Conservation (phyloP, 805 yeast species). For the Zygosaccharomyces bisporus region DNA sequence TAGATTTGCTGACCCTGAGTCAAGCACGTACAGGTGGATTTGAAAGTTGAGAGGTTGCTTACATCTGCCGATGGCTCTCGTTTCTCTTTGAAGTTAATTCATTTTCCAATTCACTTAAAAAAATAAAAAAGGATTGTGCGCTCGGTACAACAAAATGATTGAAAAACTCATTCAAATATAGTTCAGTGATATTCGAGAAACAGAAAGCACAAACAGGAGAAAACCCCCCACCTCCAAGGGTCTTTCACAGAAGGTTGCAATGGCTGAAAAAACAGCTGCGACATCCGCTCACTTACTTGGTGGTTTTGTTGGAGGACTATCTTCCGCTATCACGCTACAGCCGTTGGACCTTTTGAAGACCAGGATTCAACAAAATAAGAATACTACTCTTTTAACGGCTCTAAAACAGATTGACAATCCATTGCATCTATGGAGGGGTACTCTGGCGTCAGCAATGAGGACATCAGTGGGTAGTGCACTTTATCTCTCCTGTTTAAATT, state of each 20-base stretch:
- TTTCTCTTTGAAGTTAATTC: no score
- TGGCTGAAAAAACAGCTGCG: conserved; percentile 15
- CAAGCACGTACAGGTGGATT: background rate
- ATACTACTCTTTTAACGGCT: conserved; percentile 32
- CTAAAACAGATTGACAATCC: conserved; percentile 41
- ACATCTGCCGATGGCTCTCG: background rate
- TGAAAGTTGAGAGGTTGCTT: background rate
- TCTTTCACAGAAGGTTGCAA: background rate
- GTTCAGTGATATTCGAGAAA: background rate
- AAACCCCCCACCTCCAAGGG: background rate
- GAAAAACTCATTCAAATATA: background rate
- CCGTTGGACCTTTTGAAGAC: conserved; percentile 90
- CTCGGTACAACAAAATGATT: background rate
- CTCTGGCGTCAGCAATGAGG: conserved; percentile 82
- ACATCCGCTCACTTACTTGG: conserved; percentile 56
- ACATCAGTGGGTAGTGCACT: conserved; percentile 89
- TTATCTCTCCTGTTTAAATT: conserved; percentile 70
- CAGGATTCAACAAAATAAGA: conserved; percentile 62
- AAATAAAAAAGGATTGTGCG: background rate
- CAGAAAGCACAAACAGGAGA: background rate
- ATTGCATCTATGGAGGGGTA: conserved; percentile 82
- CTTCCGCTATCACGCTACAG: conserved; percentile 75
- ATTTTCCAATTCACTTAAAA: no score
- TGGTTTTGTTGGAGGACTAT: conserved; percentile 81
- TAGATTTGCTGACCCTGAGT: background rate